Evolutionary conservation across 139 green algal species (phyloP), one percentile per base, ranked within the genome.

Genomic region (Choricystis sp.): DNA sequence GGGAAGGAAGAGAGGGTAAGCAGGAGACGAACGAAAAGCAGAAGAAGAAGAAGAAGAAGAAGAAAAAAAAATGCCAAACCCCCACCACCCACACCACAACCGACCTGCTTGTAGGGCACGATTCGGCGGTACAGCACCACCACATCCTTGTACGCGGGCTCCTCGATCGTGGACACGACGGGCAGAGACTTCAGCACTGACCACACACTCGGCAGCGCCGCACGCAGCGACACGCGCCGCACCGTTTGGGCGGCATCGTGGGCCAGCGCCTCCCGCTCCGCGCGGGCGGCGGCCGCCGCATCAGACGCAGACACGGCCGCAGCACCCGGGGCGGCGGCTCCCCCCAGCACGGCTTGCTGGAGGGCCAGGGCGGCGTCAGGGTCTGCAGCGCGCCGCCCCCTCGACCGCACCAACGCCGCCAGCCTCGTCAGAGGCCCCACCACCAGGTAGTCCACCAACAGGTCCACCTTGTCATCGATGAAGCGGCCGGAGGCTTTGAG

Each of bases 401-500:
- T 75, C 29, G 40, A 67, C 4, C 31, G 31, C 55, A n/a, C n/a
- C n/a, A n/a, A n/a, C 26, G 56, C 64, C 21, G 68, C 49, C 3
- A 76, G 48, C 24, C n/a, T 65, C n/a, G 61, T 58, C 22, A 82
- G 61, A 3, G 77, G 77, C 61, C 75, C 52, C 22, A 72, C 55
- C 16, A 79, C 57, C n/a, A 77, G 60, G 64, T 83, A 83, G 23
- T 29, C 48, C 4, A 85, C 66, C 31, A 93, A 67, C 59, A 90
- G 73, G 65, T 92, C 83, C n/a, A 90, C 69, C 69, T 92, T 92
- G 57, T 87, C 72, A 14, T 66, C 61, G 59, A 90, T 80, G 55
- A 86, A 86, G 31, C 74, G 57, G 5, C 81, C 85, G 29, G 68
- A 64, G 30, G 72, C 60, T 63, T 26, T 19, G 22, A 30, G 52